phyloP scores from a whole-genome alignment of 805 yeast genomes.

The Metschnikowia lunata region DNA sequence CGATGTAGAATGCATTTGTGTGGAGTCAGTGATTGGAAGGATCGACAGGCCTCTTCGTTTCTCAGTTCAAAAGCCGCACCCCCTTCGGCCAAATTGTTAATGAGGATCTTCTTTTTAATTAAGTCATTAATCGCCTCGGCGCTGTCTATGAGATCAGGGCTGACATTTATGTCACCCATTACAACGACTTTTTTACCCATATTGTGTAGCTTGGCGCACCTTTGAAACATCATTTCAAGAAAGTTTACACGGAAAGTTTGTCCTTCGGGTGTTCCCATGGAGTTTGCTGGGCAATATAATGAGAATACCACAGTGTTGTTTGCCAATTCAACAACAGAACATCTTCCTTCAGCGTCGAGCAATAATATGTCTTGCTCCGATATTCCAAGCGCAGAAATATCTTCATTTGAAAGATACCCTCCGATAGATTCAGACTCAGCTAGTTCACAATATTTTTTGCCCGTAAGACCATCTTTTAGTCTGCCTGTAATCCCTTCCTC shows the following conservation, averaged over 20 bases:
- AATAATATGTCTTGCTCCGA: conserved; percentile 3
- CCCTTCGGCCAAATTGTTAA: conserved; percentile 16
- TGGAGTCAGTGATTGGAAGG: conserved; percentile 31
- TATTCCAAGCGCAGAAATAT: conserved; percentile 27
- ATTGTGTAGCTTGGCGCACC: conserved; percentile 53
- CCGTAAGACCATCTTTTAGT: conserved; percentile 17
- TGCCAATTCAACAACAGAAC: conserved; percentile 69
- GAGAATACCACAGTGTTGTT: conserved; percentile 57
- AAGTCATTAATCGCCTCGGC: conserved; percentile 62
- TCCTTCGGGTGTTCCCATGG: conserved; percentile 64
- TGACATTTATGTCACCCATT: conserved; percentile 86
- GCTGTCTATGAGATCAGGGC: conserved; percentile 75
- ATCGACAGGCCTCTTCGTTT: conserved; percentile 26
- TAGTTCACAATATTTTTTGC: conserved; percentile 12
- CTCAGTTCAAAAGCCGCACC: conserved; percentile 23
- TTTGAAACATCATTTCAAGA: conserved; percentile 51
- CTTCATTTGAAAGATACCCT: conserved; percentile 53
- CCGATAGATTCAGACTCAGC: conserved; percentile 47
- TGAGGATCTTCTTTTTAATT: conserved; percentile 22
- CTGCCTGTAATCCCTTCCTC: conserved; percentile 92
- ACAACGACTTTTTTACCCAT: conserved; percentile 67
- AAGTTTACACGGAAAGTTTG: conserved; percentile 56
- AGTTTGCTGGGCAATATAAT: conserved; percentile 90
- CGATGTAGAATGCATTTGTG: conserved; percentile 29
- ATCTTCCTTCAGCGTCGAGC: conserved; percentile 83